phyloP scores from a whole-genome alignment of 2,329 filamentous ascomycete genomes.

The Xylariaceae sp. region DNA sequence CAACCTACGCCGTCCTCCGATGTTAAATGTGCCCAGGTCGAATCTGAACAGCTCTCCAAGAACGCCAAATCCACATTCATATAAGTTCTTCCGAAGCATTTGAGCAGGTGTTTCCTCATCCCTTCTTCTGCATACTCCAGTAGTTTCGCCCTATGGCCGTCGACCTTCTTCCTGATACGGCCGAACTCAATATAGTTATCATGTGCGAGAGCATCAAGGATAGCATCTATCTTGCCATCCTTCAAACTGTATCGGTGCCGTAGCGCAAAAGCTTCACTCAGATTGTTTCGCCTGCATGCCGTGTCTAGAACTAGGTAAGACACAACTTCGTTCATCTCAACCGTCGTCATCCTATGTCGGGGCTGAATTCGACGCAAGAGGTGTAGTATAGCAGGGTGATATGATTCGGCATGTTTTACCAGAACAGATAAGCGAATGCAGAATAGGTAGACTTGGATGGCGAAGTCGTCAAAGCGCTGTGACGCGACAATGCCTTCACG shows the following conservation, averaged over 20 bases:
- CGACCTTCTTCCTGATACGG: constrained; percentile 64
- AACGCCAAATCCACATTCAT: constrained; percentile 64
- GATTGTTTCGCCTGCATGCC: constrained; percentile 74
- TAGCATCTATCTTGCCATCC: constrained; percentile 64
- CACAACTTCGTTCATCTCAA: constrained; percentile 75
- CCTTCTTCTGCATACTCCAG: constrained; percentile 76
- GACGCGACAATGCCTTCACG: constrained; percentile 84
- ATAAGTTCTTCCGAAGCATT: constrained; percentile 82
- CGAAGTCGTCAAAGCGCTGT: constrained; percentile 72
- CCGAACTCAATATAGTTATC: constrained; percentile 83
- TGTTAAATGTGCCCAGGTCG: constrained; percentile 68
- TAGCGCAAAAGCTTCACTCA: constrained; percentile 68
- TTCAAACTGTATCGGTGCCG: constrained; percentile 56
- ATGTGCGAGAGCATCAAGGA: constrained; percentile 67
- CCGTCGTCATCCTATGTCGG: constrained; percentile 59
- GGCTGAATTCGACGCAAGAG: constrained; percentile 70
- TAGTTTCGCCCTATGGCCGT: constrained; percentile 74
- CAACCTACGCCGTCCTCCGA: constrained; percentile 74
- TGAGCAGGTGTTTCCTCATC: constrained; percentile 73
- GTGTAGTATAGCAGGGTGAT: constrained; percentile 80
- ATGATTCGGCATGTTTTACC: constrained; percentile 78
- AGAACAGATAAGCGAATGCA: constrained; percentile 81
- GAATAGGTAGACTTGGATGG: constrained; percentile 87
- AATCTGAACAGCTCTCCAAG: constrained; percentile 64
- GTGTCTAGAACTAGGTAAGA: constrained; percentile 82